Evolutionary conservation across 2,329 filamentous ascomycete species (phyloP).

Genomic region (Aureobasidium zeae): DNA sequence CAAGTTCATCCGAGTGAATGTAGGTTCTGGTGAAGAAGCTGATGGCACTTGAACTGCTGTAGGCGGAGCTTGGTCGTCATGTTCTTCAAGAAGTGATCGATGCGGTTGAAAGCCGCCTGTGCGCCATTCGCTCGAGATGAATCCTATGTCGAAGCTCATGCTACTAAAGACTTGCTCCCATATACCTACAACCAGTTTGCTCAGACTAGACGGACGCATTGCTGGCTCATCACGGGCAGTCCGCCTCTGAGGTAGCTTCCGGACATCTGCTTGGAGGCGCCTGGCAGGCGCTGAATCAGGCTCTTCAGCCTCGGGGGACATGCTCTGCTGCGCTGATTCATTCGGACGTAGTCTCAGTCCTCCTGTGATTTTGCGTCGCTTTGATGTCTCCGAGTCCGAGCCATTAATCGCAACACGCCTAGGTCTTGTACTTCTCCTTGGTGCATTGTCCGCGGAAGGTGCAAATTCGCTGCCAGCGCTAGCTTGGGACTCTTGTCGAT

Average conservation of each 20-base stretch:
- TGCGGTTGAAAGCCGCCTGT: conserved; percentile 22
- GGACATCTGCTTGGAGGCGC: conserved; percentile 17
- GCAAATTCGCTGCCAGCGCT: not conserved
- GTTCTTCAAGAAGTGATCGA: conserved; percentile 20
- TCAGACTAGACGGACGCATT: conserved; percentile 39
- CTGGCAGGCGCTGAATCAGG: not conserved
- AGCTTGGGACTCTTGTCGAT: not conserved
- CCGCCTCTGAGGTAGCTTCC: conserved; percentile 21
- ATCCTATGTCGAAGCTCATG: conserved; percentile 34
- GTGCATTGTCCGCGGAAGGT: not conserved
- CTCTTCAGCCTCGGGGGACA: conserved; percentile 4
- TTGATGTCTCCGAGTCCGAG: conserved; percentile 33
- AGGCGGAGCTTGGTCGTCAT: conserved; percentile 8
- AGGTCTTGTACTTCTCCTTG: conserved; percentile 5
- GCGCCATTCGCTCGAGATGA: conserved; percentile 29
- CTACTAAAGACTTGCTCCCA: conserved; percentile 42
- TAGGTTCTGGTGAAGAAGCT: conserved; percentile 16
- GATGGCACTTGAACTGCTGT: conserved; percentile 12
- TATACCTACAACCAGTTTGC: conserved; percentile 42
- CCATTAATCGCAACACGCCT: conserved; percentile 2
- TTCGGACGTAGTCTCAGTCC: conserved; percentile 23
- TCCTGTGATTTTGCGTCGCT: conserved; percentile 28
- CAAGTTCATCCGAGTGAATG: conserved; percentile 36
- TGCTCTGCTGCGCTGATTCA: conserved; percentile 17
- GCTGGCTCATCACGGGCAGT: conserved; percentile 23